Evolutionary conservation across 768 basidiomycete genomes (phyloP).

Genomic region (Podaxis carcinomalis): DNA sequence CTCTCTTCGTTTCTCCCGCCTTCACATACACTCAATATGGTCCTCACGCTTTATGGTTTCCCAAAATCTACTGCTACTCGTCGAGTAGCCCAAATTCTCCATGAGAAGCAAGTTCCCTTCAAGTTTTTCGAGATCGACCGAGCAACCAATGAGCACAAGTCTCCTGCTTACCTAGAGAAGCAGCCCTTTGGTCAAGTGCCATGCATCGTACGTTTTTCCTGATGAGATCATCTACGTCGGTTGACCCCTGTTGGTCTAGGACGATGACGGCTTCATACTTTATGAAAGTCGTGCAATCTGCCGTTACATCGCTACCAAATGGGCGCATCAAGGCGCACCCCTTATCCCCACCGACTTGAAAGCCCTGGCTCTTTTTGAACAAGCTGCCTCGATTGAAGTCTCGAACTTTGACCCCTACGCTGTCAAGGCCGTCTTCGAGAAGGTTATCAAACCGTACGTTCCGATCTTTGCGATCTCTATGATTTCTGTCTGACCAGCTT

Average conservation of each 20-base stretch:
- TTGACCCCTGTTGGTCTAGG: conserved; percentile 21
- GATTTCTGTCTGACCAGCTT: background rate
- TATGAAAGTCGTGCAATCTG: conserved; percentile 61
- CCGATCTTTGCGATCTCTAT: background rate
- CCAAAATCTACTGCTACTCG: conserved; percentile 38
- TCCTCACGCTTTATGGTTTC: conserved; percentile 40
- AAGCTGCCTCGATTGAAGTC: conserved; percentile 47
- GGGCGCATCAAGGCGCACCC: conserved; percentile 41
- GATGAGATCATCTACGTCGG: conserved; percentile 19
- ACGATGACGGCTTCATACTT: conserved; percentile 57
- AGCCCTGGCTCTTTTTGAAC: conserved; percentile 37
- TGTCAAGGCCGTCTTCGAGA: conserved; percentile 38
- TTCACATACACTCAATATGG: conserved; percentile 26
- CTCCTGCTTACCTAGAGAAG: conserved; percentile 32
- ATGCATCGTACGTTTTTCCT: conserved; percentile 35
- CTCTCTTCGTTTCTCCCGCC: background rate
- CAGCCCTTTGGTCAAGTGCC: conserved; percentile 70
- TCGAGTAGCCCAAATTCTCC: conserved; percentile 45
- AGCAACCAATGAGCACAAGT: conserved; percentile 42
- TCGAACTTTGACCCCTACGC: conserved; percentile 46
- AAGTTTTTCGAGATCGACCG: conserved; percentile 43
- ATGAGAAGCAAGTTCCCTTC: conserved; percentile 56
- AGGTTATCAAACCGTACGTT: conserved; percentile 46
- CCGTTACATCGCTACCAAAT: conserved; percentile 56
- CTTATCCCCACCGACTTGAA: conserved; percentile 49